phyloP scores from a whole-genome alignment of 2,329 filamentous ascomycete genomes.

The Colletotrichum cuscutae region DNA sequence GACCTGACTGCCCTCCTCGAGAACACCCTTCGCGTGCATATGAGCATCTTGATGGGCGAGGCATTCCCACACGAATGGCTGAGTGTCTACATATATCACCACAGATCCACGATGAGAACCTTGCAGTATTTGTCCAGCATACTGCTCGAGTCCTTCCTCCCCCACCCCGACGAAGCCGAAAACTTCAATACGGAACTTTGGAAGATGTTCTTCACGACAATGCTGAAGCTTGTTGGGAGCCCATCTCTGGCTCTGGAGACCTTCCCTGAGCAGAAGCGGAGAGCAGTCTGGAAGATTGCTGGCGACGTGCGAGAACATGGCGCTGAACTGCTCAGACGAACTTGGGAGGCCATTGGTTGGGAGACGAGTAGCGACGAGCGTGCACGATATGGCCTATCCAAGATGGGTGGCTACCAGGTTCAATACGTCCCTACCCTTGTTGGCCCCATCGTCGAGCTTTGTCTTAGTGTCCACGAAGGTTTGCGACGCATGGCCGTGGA shows the following conservation, averaged over 20 bases:
- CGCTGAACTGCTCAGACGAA: conserved; percentile 83
- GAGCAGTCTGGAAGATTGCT: conserved; percentile 98
- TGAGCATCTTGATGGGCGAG: conserved; percentile 88
- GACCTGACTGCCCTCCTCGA: conserved; percentile 81
- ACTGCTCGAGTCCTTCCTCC: conserved; percentile 84
- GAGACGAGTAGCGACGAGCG: conserved; percentile 86
- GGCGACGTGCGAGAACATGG: conserved; percentile 94
- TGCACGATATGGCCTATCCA: conserved; percentile 79
- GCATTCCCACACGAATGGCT: conserved; percentile 92
- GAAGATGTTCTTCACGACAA: conserved; percentile 90
- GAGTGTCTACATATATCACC: conserved; percentile 91
- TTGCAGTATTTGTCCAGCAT: conserved; percentile 85
- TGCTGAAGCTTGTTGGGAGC: conserved; percentile 90
- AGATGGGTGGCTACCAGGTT: conserved; percentile 96
- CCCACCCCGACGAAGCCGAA: conserved; percentile 90
- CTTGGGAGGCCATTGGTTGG: conserved; percentile 98
- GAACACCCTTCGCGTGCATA: conserved; percentile 84
- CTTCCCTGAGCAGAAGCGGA: conserved; percentile 94
- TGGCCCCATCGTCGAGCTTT: conserved; percentile 90
- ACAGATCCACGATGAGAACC: conserved; percentile 87
- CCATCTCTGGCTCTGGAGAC: conserved; percentile 91
- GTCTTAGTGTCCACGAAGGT: conserved; percentile 93
- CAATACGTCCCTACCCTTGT: conserved; percentile 96
- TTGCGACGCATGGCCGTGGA: conserved; percentile 90
- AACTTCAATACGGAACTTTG: conserved; percentile 92